Evolutionary conservation across 108 stramenopile species (phyloP), one percentile per base, ranked within the genome.

Genomic region (Pelagomonas calceolata): DNA sequence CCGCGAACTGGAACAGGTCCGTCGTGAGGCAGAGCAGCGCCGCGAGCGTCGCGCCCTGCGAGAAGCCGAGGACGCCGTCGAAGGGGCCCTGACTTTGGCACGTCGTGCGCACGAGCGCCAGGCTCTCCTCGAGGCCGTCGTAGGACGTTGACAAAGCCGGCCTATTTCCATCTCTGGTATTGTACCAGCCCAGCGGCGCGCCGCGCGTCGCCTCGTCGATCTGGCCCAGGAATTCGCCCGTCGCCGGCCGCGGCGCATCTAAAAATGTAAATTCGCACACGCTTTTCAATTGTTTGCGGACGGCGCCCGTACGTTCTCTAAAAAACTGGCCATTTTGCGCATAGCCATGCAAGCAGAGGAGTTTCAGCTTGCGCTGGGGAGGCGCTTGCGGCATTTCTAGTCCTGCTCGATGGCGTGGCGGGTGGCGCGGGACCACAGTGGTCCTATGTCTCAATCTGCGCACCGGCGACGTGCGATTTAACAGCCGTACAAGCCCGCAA

Each of bases 31-130:
- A 66, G 10, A 72, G 63, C 30, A 72, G 35, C 14, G 64, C 65
- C 36, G 43, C 71, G 29, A 66, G 36, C 15, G 64, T 66, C n/a
- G 71, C 71, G 65, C 71, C 71, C 71, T 72, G 71, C 30, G 64
- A 65, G 71, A 44, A 72, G 30, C 71, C 71, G 31, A 72, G 65
- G 30, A 72, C 34, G 31, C 71, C 71, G 65, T 72, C 71, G 32
- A 72, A 72, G 31, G 70, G 70, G 21, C 65, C 71, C 17, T 35
- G 32, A 1, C 17, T 14, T 3, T 0, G 32, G 15, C 3, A 3
- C 32, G 12, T 29, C 30, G 34, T 18, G 29, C 12, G 12, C 36
- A 72, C 32, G 35, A 1, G 51, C 51, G 51, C 51, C 7, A 26
- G 7, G 26, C 21, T 9, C 51, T 60, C 51, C 7, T 60, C 51